These are phyloP conservation scores for Apiospora malaysiana DNA, from an alignment of 2,329 filamentous ascomycete species.

Conservation along the genomic window DNA sequence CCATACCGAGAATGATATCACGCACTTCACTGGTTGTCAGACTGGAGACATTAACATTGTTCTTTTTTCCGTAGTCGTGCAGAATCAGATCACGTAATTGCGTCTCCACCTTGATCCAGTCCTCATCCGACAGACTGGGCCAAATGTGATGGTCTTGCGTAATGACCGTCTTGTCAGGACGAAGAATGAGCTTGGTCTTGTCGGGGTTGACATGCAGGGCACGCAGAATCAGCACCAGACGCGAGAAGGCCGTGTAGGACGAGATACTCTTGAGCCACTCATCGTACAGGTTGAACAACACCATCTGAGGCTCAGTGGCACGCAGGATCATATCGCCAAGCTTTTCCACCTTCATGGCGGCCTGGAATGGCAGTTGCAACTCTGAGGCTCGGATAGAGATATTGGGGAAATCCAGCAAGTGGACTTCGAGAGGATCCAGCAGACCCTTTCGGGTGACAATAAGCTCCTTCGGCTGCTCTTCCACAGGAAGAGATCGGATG, in stretches of 20 bases:
- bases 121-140: constrained; percentile 91
- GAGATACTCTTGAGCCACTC: constrained; percentile 99
- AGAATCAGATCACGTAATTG: constrained; percentile 93
- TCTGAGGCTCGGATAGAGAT: constrained; percentile 98
- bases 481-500: constrained; percentile 92
- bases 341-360: constrained; percentile 99
- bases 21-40: constrained; percentile 96
- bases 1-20: constrained; percentile 99
- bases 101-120: constrained; percentile 99
- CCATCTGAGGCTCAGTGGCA: constrained; percentile 99
- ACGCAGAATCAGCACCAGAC: constrained; percentile 89
- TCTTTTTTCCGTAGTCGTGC: constrained; percentile 99
- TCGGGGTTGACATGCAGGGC: constrained; percentile 97
- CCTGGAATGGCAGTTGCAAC: constrained; percentile 96
- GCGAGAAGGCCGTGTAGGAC: constrained; percentile 97
- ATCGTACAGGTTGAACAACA: constrained; percentile 97
- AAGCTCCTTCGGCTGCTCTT: constrained; percentile 98
- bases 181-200: constrained; percentile 94
- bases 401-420: constrained; percentile 97
- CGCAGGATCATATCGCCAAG: constrained; percentile 98
- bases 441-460: constrained; percentile 98
- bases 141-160: constrained; percentile 99
- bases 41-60: constrained; percentile 98
- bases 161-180: constrained; percentile 97
- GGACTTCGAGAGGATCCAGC: constrained; percentile 94